Conservation (phyloP, 169 alveolate genomes). For the Cyclospora cayetanensis region DNA sequence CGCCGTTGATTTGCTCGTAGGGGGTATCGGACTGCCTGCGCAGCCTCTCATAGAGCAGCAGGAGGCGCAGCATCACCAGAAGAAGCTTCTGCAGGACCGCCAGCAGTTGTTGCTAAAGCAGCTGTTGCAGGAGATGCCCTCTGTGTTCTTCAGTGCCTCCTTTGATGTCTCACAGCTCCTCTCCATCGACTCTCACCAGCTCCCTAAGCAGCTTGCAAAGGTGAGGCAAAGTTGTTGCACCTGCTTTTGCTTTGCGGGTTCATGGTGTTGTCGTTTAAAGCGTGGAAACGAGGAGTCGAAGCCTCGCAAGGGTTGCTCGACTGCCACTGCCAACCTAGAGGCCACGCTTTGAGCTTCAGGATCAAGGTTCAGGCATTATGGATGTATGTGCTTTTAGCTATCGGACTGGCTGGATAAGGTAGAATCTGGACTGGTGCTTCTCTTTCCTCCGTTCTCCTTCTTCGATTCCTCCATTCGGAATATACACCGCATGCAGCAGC, state of each 20-base stretch:
- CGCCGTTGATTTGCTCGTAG: conserved; percentile 9
- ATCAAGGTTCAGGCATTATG: not conserved
- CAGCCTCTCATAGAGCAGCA: not conserved
- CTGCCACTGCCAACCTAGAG: no score
- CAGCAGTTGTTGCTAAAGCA: conserved; percentile 26
- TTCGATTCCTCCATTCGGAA: not conserved
- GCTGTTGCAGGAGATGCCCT: conserved; percentile 28
- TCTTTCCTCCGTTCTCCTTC: not conserved
- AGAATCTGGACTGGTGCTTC: not conserved
- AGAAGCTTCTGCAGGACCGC: not conserved
- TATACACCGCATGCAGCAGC: conserved; percentile 29
- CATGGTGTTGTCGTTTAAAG: no score
- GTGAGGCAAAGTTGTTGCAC: not conserved
- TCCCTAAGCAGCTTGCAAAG: not conserved
- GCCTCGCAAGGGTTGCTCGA: no score
- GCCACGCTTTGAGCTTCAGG: no score
- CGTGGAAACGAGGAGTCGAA: no score
- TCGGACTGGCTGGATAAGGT: not conserved
- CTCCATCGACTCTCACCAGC: not conserved
- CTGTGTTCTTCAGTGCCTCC: not conserved
- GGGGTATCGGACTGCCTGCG: not conserved
- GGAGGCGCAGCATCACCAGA: conserved; percentile 26
- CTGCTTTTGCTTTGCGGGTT: no score
- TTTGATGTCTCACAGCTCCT: conserved; percentile 5
- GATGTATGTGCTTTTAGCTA: not conserved